Percentiles rank a stretch among this genome's conserved stretches.
These are phyloP conservation scores for Amoebophrya sp. DNA, from an alignment of 169 alveolate genomes.

Conservation along the genomic window DNA sequence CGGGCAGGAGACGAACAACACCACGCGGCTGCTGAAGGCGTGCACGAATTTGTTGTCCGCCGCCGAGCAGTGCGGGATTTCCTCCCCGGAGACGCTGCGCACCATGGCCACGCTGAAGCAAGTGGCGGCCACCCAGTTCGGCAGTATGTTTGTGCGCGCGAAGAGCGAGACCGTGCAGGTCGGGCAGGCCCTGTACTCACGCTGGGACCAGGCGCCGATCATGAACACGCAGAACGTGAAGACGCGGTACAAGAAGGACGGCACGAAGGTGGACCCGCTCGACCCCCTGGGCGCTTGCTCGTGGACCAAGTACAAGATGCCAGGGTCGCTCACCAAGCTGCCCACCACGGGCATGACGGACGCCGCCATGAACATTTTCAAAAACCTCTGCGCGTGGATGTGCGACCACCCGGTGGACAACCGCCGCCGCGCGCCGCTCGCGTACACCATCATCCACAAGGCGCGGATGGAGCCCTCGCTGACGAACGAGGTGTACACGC, in stretches of 20 bases:
- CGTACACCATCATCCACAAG: background rate
- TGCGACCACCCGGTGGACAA: background rate
- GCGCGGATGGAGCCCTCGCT: background rate
- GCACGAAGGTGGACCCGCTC: background rate
- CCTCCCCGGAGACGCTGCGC: background rate
- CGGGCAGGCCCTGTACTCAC: background rate
- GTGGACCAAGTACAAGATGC: background rate
- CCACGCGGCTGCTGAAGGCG: background rate
- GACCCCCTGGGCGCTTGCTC: background rate
- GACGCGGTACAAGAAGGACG: background rate
- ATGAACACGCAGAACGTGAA: background rate
- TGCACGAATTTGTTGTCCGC: background rate
- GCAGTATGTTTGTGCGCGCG: background rate
- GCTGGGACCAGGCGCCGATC: slow-evolving; percentile 3
- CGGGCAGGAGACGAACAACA: background rate
- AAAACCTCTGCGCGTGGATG: background rate
- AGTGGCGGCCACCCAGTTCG: background rate
- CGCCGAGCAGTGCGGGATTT: background rate
- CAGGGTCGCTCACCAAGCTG: background rate
- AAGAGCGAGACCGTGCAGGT: background rate
- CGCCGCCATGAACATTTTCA: background rate
- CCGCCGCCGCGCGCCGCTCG: background rate
- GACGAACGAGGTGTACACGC: background rate
- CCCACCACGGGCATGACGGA: background rate
- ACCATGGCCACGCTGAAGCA: background rate